These are phyloP conservation scores for Irpex rosettiformis DNA, from an alignment of 1,284 basidiomycete genomes.

Conservation along the genomic window DNA sequence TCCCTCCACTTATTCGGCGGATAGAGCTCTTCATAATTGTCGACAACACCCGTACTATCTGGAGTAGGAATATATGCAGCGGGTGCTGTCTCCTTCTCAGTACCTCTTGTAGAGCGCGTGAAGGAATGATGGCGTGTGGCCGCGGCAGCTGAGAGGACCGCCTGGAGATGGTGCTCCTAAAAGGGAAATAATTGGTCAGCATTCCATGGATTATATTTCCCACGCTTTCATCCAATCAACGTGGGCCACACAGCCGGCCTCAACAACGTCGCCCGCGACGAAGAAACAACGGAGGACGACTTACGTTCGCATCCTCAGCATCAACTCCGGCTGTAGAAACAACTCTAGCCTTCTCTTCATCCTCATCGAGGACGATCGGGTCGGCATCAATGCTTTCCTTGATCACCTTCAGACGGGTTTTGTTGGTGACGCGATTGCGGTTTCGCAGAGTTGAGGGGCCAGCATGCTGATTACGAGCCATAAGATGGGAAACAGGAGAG, in stretches of 20 bases:
- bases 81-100: conserved; percentile 42
- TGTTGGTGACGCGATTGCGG: conserved; percentile 87
- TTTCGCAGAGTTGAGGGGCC: conserved; percentile 75
- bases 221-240: conserved; percentile 46
- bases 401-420: conserved; percentile 82
- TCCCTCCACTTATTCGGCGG: conserved; percentile 69
- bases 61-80: conserved; percentile 89
- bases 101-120: conserved; percentile 38
- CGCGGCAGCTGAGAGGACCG: conserved; percentile 74
- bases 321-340: conserved; percentile 70
- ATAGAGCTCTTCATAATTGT: conserved; percentile 76
- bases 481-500: conserved; percentile 38
- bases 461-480: conserved; percentile 74
- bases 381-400: conserved; percentile 80
- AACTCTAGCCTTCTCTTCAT: conserved; percentile 73
- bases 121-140: conserved; percentile 53
- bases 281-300: conserved; percentile 35
- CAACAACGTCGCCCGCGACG: conserved; percentile 42
- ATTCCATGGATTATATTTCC: conserved; percentile 52
- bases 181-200: conserved; percentile 51
- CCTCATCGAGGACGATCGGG: conserved; percentile 77
- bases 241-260: conserved; percentile 37
- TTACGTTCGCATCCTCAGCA: conserved; percentile 86
- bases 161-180: conserved; percentile 93
- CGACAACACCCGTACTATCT: conserved; percentile 80